A percentile compares a stretch with the other conserved stretches of the same genome.
phyloP scores from a whole-genome alignment of 768 basidiomycete genomes.

The Pisolithus orientalis region DNA sequence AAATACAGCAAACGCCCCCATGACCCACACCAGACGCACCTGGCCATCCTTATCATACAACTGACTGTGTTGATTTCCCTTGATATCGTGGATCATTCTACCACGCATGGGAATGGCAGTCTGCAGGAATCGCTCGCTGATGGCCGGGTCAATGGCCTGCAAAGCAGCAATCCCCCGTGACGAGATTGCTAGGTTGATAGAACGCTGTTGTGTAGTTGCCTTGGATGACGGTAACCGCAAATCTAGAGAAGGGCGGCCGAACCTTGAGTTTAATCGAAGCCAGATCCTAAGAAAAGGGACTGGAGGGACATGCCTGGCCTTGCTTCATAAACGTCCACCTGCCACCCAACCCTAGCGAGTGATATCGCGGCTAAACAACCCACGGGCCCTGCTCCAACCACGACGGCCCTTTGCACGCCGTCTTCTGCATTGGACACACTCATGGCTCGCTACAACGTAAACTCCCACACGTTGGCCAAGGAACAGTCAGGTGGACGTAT shows the following conservation, averaged over 20 bases:
- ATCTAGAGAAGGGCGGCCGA: slow-evolving; percentile 39
- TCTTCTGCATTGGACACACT: slow-evolving; percentile 2
- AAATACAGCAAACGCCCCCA: slow-evolving; percentile 3
- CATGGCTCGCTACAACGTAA: slow-evolving; percentile 8
- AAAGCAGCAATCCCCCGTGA: slow-evolving; percentile 89
- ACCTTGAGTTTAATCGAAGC: slow-evolving; percentile 4
- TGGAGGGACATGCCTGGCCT: slow-evolving; percentile 53
- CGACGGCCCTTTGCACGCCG: slow-evolving; percentile 41
- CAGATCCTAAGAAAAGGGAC: slow-evolving; percentile 11
- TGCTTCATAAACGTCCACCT: slow-evolving; percentile 72
- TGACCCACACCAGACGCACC: slow-evolving; percentile 40
- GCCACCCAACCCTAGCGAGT: slow-evolving; percentile 83
- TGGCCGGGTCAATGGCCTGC: slow-evolving; percentile 65
- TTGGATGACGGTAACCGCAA: slow-evolving; percentile 67
- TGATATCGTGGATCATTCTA: slow-evolving; percentile 84
- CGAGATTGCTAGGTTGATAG: slow-evolving; percentile 95
- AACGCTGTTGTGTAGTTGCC: slow-evolving; percentile 64
- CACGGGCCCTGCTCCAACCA: slow-evolving; percentile 90
- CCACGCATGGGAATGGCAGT: slow-evolving; percentile 91
- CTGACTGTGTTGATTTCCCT: slow-evolving; percentile 75
- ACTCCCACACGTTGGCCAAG: background rate
- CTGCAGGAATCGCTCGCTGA: slow-evolving; percentile 65
- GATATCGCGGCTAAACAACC: slow-evolving; percentile 87
- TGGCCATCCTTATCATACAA: slow-evolving; percentile 84
- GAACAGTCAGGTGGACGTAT: background rate